These are phyloP conservation scores for Yamadazyma siamensis DNA, from an alignment of 1,139 yeast species.

Conservation along the genomic window DNA sequence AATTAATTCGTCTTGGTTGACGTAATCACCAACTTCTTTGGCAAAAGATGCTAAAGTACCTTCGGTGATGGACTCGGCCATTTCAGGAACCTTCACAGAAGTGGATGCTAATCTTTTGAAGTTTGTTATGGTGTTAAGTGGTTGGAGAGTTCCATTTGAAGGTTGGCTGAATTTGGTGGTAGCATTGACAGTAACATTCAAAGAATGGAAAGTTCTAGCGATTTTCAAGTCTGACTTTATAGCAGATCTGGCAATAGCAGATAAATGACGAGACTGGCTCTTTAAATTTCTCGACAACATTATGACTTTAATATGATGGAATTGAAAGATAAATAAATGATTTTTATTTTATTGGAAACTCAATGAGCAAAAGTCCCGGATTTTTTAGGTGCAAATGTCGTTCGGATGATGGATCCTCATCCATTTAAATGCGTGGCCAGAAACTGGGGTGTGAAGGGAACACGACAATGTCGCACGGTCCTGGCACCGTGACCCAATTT, in stretches of 20 bases:
- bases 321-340: too few relatives aligned
- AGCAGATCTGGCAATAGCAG: slow-evolving; percentile 12
- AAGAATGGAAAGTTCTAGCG: slow-evolving; percentile 14
- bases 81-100: slow-evolving; percentile 88
- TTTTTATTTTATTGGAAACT: neutral
- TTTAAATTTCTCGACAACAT: slow-evolving; percentile 25
- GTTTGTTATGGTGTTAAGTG: slow-evolving; percentile 10
- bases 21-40: slow-evolving; percentile 84
- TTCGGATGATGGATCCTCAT: slow-evolving; percentile 3
- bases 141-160: slow-evolving; percentile 1
- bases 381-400: slow-evolving; percentile 3
- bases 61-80: slow-evolving; percentile 98
- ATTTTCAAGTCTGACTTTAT: slow-evolving; percentile 11
- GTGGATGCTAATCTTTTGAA: slow-evolving; percentile 41
- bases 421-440: slow-evolving; percentile 3
- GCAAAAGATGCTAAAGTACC: slow-evolving; percentile 86
- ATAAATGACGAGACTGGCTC: slow-evolving; percentile 17
- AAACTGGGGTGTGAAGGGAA: too few relatives aligned
- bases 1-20: slow-evolving; percentile 81
- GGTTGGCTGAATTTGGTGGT: neutral
- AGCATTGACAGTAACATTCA: slow-evolving; percentile 2
- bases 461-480: too few relatives aligned
- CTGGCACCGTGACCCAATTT: too few relatives aligned
- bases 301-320: too few relatives aligned
- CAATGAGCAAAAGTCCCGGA: slow-evolving; percentile 1